Conservation (phyloP, 257 asterid genomes). For the Forsythia viridissima region DNA sequence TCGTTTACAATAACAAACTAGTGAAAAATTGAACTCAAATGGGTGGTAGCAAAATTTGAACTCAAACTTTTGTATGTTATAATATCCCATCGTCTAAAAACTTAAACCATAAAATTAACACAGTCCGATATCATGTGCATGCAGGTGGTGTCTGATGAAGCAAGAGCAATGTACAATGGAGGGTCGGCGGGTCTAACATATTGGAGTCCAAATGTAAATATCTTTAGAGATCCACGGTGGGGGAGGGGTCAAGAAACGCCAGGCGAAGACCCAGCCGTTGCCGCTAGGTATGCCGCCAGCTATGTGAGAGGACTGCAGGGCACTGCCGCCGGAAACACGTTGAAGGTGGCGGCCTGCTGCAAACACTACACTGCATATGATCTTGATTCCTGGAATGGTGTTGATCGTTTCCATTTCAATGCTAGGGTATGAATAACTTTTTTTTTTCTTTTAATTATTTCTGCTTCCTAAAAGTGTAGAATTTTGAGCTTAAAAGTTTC, state of each 20-base stretch:
- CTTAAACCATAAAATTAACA: no score
- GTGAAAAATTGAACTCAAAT: no score
- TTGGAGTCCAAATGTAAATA: constrained; percentile 96
- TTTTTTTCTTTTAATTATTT: background rate
- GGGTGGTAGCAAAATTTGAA: no score
- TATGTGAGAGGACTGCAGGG: constrained; percentile 82
- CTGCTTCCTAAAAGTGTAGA: background rate
- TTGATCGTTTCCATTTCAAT: constrained; percentile 71
- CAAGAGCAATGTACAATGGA: constrained; percentile 91
- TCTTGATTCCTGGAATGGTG: constrained; percentile 76
- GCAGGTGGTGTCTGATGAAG: constrained; percentile 88
- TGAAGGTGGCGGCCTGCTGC: constrained; percentile 91
- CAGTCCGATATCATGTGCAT: background rate
- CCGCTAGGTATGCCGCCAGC: constrained; percentile 65
- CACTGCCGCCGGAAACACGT: constrained; percentile 32
- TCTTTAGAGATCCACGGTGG: constrained; percentile 90
- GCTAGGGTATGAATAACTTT: constrained; percentile 53
- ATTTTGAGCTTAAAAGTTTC: background rate
- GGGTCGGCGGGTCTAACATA: constrained; percentile 74
- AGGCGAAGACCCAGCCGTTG: constrained; percentile 74
- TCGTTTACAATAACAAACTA: no score
- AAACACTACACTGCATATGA: constrained; percentile 93
- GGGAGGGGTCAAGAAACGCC: constrained; percentile 94
- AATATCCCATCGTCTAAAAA: no score
- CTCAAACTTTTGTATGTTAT: no score